Evolutionary conservation across 192 early-diverging fungal genomes (phyloP).

Genomic region (Coemansia sp.): DNA sequence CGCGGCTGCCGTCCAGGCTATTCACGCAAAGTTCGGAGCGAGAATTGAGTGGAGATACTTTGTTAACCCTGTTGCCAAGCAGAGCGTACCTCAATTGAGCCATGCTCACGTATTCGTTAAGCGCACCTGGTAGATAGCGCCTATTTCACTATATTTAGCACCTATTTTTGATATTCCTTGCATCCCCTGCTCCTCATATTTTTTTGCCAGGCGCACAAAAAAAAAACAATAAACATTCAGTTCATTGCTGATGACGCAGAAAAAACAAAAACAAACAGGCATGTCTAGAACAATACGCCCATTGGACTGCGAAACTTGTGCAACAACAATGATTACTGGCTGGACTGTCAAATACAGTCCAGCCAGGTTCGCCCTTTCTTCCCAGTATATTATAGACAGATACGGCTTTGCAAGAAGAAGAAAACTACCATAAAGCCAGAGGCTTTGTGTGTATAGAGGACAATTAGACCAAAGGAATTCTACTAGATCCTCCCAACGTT

Average conservation of each 20-base stretch:
- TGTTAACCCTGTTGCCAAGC: slow-evolving; percentile 43
- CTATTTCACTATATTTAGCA: not conserved
- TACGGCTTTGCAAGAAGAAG: not conserved
- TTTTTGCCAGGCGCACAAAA: not conserved
- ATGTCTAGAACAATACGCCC: not conserved
- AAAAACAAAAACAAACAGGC: slow-evolving; percentile 4
- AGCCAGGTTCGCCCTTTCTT: too few species aligned
- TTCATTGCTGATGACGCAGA: not conserved
- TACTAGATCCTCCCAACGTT: not conserved
- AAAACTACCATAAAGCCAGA: not conserved
- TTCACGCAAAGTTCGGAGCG: slow-evolving; percentile 15
- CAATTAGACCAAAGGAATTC: not conserved
- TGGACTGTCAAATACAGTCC: not conserved
- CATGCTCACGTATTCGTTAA: slow-evolving; percentile 55
- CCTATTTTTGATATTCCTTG: not conserved
- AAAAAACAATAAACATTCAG: slow-evolving; percentile 3
- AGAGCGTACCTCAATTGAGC: slow-evolving; percentile 53
- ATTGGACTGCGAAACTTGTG: not conserved
- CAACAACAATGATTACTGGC: not conserved
- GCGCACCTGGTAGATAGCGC: not conserved
- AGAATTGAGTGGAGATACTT: slow-evolving; percentile 41
- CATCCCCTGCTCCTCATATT: slow-evolving; percentile 8
- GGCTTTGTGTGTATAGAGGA: not conserved
- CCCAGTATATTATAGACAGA: not conserved
- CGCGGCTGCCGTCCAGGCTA: slow-evolving; percentile 22